A percentile compares a stretch with the other conserved stretches of the same genome.
phyloP scores from a whole-genome alignment of 129 eudicot genomes.

The Heracleum sosnowskyi region DNA sequence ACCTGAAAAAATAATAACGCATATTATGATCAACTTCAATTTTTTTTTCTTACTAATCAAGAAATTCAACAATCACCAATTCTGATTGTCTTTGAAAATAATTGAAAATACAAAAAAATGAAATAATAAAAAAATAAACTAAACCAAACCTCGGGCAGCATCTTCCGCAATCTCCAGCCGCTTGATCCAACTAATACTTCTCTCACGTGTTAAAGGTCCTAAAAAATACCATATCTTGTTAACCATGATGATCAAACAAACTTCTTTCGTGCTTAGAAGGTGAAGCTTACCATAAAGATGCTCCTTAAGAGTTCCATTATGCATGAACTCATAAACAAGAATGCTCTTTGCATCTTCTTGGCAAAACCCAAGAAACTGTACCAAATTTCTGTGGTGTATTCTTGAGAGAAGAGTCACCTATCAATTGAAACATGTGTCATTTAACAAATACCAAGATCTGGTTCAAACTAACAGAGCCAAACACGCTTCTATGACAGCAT shows the following conservation, averaged over 20 bases:
- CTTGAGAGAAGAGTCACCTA: constrained; percentile 97
- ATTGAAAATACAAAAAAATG: neutral
- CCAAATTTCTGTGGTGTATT: constrained; percentile 95
- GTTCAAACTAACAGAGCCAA: neutral
- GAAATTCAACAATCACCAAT: neutral
- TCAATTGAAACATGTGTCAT: neutral
- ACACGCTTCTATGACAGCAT: neutral
- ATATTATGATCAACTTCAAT: neutral
- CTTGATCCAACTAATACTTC: constrained; percentile 70
- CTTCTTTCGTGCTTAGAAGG: neutral
- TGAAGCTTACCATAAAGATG: constrained; percentile 74
- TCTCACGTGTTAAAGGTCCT: constrained; percentile 73
- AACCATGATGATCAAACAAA: constrained; percentile 8
- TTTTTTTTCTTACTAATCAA: neutral
- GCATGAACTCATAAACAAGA: constrained; percentile 95
- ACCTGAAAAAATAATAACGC: constrained; percentile 42
- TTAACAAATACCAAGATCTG: constrained; percentile 1
- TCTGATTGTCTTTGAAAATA: neutral
- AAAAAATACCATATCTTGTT: constrained; percentile 6
- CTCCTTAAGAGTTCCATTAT: constrained; percentile 94
- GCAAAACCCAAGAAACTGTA: constrained; percentile 95
- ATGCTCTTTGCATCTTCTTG: constrained; percentile 92
- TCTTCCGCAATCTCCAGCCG: constrained; percentile 99
- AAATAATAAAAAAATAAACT: neutral
- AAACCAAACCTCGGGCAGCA: constrained; percentile 75